A percentile compares a stretch with the other conserved stretches of the same genome.
Conservation (phyloP, 2,329 filamentous ascomycete genomes). For the Rhynchosporium secalis region DNA sequence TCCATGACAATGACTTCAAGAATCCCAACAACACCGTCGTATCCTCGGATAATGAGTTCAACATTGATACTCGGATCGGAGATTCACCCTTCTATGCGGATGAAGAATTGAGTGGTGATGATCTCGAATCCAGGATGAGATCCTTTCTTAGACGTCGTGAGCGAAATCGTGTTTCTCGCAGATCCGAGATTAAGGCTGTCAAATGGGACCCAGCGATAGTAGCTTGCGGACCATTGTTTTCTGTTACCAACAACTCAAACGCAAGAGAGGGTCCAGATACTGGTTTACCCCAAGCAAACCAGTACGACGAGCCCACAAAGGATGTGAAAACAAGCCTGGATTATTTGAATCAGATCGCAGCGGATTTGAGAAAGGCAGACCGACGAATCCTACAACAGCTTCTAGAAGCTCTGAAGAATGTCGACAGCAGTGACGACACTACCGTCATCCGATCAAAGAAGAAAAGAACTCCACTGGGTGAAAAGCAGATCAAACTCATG, state of each 20-base stretch:
- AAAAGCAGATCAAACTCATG: background rate
- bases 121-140: conserved; percentile 23
- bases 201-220: conserved; percentile 33
- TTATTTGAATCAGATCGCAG: conserved; percentile 15
- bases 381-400: conserved; percentile 25
- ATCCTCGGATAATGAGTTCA: conserved; percentile 1
- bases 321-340: conserved; percentile 17
- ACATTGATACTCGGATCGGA: background rate
- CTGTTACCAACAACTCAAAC: conserved; percentile 10
- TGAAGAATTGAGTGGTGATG: conserved; percentile 16
- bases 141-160: conserved; percentile 18
- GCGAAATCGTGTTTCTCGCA: background rate
- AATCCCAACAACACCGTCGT: background rate
- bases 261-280: background rate
- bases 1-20: background rate
- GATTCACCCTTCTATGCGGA: conserved; percentile 13
- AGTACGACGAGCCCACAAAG: background rate
- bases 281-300: background rate
- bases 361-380: conserved; percentile 25
- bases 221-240: conserved; percentile 19
- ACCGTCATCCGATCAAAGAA: conserved; percentile 7
- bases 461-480: background rate
- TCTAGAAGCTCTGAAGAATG: conserved; percentile 28
- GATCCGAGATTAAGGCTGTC: conserved; percentile 28
- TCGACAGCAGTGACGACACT: conserved; percentile 23